Evolutionary conservation across 257 asterid genomes (phyloP), one percentile per base, ranked within the genome.

Genomic region (Scutellaria barbata): DNA sequence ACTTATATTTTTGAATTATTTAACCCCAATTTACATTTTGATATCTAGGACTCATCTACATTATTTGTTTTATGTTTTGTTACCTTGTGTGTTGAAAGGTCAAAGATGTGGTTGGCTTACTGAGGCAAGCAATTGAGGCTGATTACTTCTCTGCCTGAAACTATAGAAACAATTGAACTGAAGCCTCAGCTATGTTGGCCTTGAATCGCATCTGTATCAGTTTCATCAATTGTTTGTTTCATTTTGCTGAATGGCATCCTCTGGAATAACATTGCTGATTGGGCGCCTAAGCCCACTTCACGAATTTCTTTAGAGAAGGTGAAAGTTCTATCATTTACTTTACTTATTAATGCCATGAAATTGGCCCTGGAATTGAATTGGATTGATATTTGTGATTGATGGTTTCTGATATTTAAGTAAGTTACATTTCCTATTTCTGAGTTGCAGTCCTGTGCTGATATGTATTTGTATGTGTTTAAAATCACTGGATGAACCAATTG

Each of bases 171-270:
- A 47, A 53, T 30, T 70, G 62, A 51, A 59, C 75, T 75, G 68
- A 54, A 79, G 83, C 60, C 8, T 18, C 16, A 74, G 75, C 77
- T 55, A 74, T 73, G 77, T 64, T 60, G 41, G 66, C 67, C 67
- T 73, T 73, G 67, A 73, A 73, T 65, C 58, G 66, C 52, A 57
- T 42, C 37, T 64, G 73, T 53, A 55, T 73, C 67, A 73, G 17
- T 56, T 65, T 73, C 17, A 12, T 73, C 59, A 73, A 43, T 55
- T 64, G 72, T 59, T 64, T 73, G 8, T 73, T 73, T 73, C 77
- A 73, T 55, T 73, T 73, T 73, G 60, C 77, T 43, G 77, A 73
- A 58, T 73, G 77, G 77, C 72, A 73, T 65, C 77, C 77, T 35
- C 43, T 73, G 67, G 73, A 73, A 73, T 73, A 73, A 64, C 72